These are phyloP conservation scores for Macrotyloma uniflorum DNA, from an alignment of 306 rosid genomes.

Conservation along the genomic window DNA sequence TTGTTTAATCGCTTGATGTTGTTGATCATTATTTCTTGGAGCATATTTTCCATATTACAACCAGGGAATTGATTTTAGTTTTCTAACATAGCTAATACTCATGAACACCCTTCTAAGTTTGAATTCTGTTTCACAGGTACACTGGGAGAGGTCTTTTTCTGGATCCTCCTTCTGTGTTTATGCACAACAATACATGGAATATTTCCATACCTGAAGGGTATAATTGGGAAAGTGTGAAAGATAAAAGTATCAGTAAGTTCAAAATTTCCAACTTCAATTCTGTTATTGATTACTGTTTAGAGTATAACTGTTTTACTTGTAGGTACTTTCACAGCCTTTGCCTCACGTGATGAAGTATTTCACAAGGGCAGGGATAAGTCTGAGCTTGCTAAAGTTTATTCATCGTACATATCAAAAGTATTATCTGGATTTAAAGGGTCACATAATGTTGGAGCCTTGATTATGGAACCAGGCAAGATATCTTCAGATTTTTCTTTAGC, in stretches of 20 bases:
- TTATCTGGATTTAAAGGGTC: conserved; percentile 59
- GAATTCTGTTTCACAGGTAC: conserved; percentile 65
- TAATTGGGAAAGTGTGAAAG: conserved; percentile 40
- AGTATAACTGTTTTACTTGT: conserved; percentile 34
- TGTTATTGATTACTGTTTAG: conserved; percentile 26
- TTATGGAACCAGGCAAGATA: conserved; percentile 90
- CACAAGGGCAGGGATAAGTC: conserved; percentile 70
- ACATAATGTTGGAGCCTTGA: conserved; percentile 65
- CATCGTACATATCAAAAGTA: conserved; percentile 62
- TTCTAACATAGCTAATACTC: conserved; percentile 29
- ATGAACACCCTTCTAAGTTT: conserved; percentile 33
- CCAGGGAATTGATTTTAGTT: conserved; percentile 8
- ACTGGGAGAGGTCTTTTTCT: conserved; percentile 95
- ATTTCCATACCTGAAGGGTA: conserved; percentile 77
- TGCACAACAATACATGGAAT: conserved; percentile 68
- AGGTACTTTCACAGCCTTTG: conserved; percentile 65
- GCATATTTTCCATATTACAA: conserved; percentile 15
- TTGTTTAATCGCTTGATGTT: background rate
- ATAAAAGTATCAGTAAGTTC: conserved; percentile 53
- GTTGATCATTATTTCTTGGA: conserved; percentile 19
- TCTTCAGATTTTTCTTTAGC: conserved; percentile 25
- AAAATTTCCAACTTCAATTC: conserved; percentile 18
- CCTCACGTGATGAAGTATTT: conserved; percentile 69
- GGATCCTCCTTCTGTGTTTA: conserved; percentile 83
- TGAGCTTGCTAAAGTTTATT: conserved; percentile 72